Base-by-base conservation (phyloP, 352 stramenopile species). In the Phytophthora litchii region DNA sequence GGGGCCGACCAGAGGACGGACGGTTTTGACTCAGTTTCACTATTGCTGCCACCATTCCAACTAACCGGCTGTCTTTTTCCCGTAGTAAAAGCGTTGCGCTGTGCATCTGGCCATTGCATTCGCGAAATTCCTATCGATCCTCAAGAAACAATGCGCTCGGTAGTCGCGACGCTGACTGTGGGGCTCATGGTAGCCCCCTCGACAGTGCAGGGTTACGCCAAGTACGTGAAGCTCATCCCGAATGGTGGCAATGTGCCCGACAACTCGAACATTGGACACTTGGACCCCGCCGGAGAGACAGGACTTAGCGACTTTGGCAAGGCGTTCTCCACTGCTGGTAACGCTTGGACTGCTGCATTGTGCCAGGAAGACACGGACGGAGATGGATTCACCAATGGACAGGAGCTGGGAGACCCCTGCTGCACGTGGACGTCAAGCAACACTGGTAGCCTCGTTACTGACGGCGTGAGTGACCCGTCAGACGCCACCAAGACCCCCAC, bases 371-470 rank as follows among this genome's bases (percentile, higher is more conserved):
- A 96, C 60, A 73, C 80, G 23, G 88, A 96, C 53, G 79, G 77
- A 51, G 88, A 96, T 48, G 88, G 88, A 16, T 86, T 85, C 64
- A 92, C 79, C 12, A 96, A 96, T 60, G 87, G 87, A 32, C 72
- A 91, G 60, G 87, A 96, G 45, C 77, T 96, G 3, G 85, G 87
- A 25, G 87, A 96, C 44, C 83, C 86, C 12, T 92, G 88, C 71
- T 96, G 87, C 62, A 78, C 67, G 43, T 95, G 87, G 87, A 85
- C 67, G 27, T 37, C 67, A 16, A 70, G 67, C 23, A 79, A 70
- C 45, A 64, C 74, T 1, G 80, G 51, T 9, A 46, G 41, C 1
- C 67, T 92, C n/a, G 65, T 92, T 47, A 80, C 73, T 7, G 64
- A 80, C 5, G 83, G 83, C 35, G 69, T 90, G 20, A 86, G 76